phyloP scores from a whole-genome alignment of 2,329 filamentous ascomycete species.

The Aspergillus tamarii region DNA sequence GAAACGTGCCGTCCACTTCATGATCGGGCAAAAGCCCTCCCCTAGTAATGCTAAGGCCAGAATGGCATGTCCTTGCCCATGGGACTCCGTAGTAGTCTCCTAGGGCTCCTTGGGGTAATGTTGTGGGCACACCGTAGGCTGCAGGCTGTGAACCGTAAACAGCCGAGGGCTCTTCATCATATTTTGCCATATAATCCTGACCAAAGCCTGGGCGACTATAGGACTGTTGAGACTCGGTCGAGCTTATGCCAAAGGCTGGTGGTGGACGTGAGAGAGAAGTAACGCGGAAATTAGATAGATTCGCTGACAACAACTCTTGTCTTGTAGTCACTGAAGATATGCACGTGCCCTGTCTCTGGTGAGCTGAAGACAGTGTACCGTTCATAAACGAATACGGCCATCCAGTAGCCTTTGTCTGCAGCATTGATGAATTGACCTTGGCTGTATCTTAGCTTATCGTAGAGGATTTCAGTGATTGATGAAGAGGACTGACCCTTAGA shows the following conservation, averaged over 20 bases:
- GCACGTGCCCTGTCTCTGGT: slow-evolving; percentile 26
- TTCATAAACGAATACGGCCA: slow-evolving; percentile 34
- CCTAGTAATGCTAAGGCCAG: slow-evolving; percentile 26
- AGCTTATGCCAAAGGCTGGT: slow-evolving; percentile 32
- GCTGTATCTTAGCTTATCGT: slow-evolving; percentile 6
- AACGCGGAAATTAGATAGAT: slow-evolving; percentile 22
- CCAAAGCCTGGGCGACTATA: slow-evolving; percentile 28
- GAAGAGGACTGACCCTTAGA: slow-evolving; percentile 63
- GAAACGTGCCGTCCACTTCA: slow-evolving; percentile 28
- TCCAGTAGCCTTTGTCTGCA: slow-evolving; percentile 28
- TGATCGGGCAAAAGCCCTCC: slow-evolving; percentile 33
- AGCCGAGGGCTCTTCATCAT: slow-evolving; percentile 38
- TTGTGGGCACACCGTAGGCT: slow-evolving; percentile 40
- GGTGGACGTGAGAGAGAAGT: slow-evolving; percentile 24
- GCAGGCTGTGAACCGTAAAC: slow-evolving; percentile 39
- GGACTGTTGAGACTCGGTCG: slow-evolving; percentile 21
- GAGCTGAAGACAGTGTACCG: slow-evolving; percentile 20
- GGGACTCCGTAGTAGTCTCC: slow-evolving; percentile 31
- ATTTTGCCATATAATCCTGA: slow-evolving; percentile 29
- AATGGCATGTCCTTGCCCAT: slow-evolving; percentile 36
- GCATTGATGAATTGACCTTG: slow-evolving; percentile 39
- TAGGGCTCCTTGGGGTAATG: slow-evolving; percentile 30
- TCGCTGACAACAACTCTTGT: slow-evolving; percentile 19
- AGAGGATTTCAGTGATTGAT: not conserved
- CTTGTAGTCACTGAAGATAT: slow-evolving; percentile 17